A percentile compares a stretch with the other conserved stretches of the same genome.
Conservation (phyloP, 2,329 filamentous ascomycete species). For the Botrytis cinerea region DNA sequence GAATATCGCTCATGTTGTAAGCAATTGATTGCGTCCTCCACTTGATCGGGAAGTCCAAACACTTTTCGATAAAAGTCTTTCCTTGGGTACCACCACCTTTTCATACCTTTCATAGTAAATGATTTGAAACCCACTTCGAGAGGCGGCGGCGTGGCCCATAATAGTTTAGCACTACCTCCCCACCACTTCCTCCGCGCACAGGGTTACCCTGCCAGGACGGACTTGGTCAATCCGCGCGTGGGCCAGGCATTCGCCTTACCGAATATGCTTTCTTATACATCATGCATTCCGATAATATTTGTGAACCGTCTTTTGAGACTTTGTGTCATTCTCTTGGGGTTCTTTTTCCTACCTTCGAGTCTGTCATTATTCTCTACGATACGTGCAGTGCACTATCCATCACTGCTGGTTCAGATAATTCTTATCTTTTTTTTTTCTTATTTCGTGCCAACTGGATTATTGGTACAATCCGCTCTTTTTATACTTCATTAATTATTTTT, state of each 20-base stretch:
- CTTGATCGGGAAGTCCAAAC: background rate
- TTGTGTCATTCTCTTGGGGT: conserved; percentile 34
- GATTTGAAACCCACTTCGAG: conserved; percentile 31
- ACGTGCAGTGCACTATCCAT: conserved; percentile 35
- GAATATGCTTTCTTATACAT: conserved; percentile 39
- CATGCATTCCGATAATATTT: conserved; percentile 38
- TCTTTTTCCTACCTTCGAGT: conserved; percentile 31
- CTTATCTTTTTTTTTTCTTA: conserved; percentile 33
- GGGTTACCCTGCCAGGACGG: conserved; percentile 29
- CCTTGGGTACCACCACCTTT: conserved; percentile 4
- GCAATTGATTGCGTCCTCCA: conserved; percentile 17
- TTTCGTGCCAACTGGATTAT: conserved; percentile 38
- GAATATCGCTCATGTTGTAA: background rate
- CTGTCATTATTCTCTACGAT: conserved; percentile 37
- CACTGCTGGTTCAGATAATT: conserved; percentile 42
- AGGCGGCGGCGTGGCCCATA: conserved; percentile 27
- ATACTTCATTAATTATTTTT: conserved; percentile 14
- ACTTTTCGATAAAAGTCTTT: background rate
- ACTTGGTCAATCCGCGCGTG: conserved; percentile 35
- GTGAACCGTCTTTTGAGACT: conserved; percentile 28
- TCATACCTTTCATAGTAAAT: conserved; percentile 19
- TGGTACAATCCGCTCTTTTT: conserved; percentile 35
- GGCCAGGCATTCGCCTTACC: conserved; percentile 29
- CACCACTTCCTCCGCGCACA: conserved; percentile 16
- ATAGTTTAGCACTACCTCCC: conserved; percentile 25